Evolutionary conservation across 768 basidiomycete genomes (phyloP), one percentile per base, ranked within the genome.

Genomic region (Pluteus cervinus): DNA sequence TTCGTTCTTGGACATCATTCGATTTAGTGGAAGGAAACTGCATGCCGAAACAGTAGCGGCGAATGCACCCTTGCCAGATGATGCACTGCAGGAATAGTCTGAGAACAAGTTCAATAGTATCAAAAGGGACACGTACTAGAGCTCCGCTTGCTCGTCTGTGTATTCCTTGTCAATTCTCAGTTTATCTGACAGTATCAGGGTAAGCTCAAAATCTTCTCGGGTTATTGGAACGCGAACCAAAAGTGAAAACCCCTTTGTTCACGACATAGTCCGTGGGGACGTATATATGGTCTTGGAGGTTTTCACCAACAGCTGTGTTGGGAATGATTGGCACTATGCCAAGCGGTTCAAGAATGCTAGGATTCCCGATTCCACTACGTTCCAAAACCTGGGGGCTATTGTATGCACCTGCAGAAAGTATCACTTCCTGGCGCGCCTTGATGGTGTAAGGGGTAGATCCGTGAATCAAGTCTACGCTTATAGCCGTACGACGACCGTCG

Each of bases 371-470:
- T 14, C 26, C 26, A 28, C 26, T 28, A 9, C 9, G 26, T 14
- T 28, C 26, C 26, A 28, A 14, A 9, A 28, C 9, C 14, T 14
- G 26, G 9, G 26, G 26, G 9, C 9, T 28, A 28, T 28, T 28
- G 26, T 28, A 28, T 14, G 26, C 14, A 9, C 58, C 58, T 17
- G 26, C 14, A 14, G 26, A 9, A 9, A 28, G 9, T 9, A 28
- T 28, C 9, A 28, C 26, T 28, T 28, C 26, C 26, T 56, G 58
- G 12, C 26, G 9, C 14, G 26, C 26, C 9, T 9, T 9, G 9
- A 28, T 28, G 9, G 9, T 9, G 26, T 9, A 28, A 18, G n/a
- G n/a, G n/a, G n/a, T n/a, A n/a, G n/a, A n/a, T n/a, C n/a, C n/a
- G n/a, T n/a, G n/a, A n/a, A n/a, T n/a, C 9, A 28, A 9, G 9